These are phyloP conservation scores for Sclerospora graminicola DNA, from an alignment of 352 stramenopile species.

Conservation along the genomic window DNA sequence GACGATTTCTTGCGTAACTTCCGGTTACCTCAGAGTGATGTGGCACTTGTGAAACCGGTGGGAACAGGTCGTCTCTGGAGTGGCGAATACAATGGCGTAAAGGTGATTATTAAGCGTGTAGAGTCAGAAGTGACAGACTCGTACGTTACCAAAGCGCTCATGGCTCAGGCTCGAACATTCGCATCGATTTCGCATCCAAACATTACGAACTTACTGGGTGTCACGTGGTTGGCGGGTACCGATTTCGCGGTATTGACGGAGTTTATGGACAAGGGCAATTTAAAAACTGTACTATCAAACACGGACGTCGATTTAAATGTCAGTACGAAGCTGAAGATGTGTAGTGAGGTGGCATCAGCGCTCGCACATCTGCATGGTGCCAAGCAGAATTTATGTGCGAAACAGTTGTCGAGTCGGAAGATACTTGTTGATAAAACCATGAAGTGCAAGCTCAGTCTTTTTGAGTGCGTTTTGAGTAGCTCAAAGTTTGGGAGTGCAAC, in stretches of 20 bases:
- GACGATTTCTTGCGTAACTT: constrained; percentile 50
- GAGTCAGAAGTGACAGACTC: constrained; percentile 53
- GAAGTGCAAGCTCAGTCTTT: constrained; percentile 51
- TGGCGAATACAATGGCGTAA: constrained; percentile 39
- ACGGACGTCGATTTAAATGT: constrained; percentile 43
- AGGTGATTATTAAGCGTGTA: constrained; percentile 65
- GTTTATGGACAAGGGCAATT: constrained; percentile 64
- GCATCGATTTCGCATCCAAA: constrained; percentile 49
- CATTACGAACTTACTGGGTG: constrained; percentile 50
- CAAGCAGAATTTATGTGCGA: constrained; percentile 36
- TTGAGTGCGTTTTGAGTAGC: constrained; percentile 36
- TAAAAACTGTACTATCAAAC: constrained; percentile 48
- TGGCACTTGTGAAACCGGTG: constrained; percentile 41
- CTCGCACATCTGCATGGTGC: constrained; percentile 52
- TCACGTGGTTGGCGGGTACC: constrained; percentile 63
- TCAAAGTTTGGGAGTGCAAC: constrained; percentile 21
- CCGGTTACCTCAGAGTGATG: constrained; percentile 39
- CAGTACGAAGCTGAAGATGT: constrained; percentile 49
- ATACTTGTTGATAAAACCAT: constrained; percentile 39
- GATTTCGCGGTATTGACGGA: constrained; percentile 68
- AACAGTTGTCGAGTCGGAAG: constrained; percentile 41
- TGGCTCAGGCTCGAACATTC: constrained; percentile 39
- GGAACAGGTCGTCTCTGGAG: constrained; percentile 43
- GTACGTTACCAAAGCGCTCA: constrained; percentile 49
- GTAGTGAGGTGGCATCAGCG: constrained; percentile 46